phyloP scores from a whole-genome alignment of 352 stramenopile genomes.

The Pythium phragmiticola region DNA sequence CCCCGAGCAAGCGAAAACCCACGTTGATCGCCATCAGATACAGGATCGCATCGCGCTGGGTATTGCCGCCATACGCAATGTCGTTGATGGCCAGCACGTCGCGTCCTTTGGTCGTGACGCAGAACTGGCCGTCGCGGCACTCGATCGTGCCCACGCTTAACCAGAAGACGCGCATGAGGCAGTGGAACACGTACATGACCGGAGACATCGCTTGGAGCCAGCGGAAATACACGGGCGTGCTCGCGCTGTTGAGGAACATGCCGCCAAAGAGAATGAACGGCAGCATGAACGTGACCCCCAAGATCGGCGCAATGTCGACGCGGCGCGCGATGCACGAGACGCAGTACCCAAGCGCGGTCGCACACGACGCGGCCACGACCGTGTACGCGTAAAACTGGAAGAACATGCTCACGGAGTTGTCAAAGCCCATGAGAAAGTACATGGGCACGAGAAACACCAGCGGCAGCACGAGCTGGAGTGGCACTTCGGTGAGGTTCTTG shows the following conservation, averaged over 20 bases:
- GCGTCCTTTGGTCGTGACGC: constrained; percentile 14
- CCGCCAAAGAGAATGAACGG: constrained; percentile 43
- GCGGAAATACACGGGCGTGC: constrained; percentile 35
- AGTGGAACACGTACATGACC: constrained; percentile 39
- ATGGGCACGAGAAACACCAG: constrained; percentile 35
- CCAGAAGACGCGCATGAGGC: constrained; percentile 37
- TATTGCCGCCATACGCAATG: constrained; percentile 4
- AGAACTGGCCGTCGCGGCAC: constrained; percentile 22
- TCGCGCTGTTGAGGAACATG: constrained; percentile 35
- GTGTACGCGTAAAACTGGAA: constrained; percentile 33
- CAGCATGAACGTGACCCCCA: constrained; percentile 37
- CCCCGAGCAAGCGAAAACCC: constrained; percentile 18
- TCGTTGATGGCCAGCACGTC: constrained; percentile 29
- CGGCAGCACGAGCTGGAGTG: constrained; percentile 28
- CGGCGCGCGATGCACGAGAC: constrained; percentile 33
- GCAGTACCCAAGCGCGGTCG: constrained; percentile 32
- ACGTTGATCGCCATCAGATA: constrained; percentile 26
- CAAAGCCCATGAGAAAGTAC: constrained; percentile 42
- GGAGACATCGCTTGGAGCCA: constrained; percentile 39
- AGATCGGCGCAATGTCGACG: constrained; percentile 33
- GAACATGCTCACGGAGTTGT: constrained; percentile 27
- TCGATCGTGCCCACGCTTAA: constrained; percentile 25
- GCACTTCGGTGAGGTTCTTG: constrained; percentile 39
- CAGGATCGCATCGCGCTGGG: constrained; percentile 8
- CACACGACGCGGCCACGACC: constrained; percentile 22